Conservation (phyloP, 1,139 yeast species). For the Casaregolazyma suthepensis region DNA sequence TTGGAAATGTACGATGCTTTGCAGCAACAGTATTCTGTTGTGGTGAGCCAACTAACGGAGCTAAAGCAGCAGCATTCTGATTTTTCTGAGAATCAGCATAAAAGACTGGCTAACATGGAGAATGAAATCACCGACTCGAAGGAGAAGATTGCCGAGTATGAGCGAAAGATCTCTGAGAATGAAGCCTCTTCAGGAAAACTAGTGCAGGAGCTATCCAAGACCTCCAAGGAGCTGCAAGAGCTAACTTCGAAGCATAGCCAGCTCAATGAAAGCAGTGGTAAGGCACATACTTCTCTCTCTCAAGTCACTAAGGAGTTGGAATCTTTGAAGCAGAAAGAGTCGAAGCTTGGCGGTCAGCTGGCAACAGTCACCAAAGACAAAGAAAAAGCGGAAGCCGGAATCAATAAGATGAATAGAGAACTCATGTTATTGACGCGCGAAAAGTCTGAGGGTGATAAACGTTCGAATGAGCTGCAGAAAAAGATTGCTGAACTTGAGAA, state of each 20-base stretch:
- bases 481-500: constrained; percentile 22
- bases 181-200: not conserved
- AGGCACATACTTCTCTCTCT: constrained; percentile 15
- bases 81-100: constrained; percentile 16
- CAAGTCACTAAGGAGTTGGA: constrained; percentile 19
- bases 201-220: constrained; percentile 2
- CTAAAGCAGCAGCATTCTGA: constrained; percentile 21
- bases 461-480: constrained; percentile 31
- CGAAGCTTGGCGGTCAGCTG: constrained; percentile 37
- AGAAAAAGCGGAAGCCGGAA: constrained; percentile 74
- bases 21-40: constrained; percentile 40
- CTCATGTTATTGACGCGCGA: constrained; percentile 59
- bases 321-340: constrained; percentile 31
- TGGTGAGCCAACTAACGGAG: constrained; percentile 29
- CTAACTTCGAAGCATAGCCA: constrained; percentile 12
- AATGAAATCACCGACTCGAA: constrained; percentile 13
- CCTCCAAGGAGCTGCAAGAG: constrained; percentile 14
- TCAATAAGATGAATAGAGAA: constrained; percentile 86
- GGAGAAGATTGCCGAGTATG: constrained; percentile 11
- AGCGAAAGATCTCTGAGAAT: constrained; percentile 8
- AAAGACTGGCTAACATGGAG: constrained; percentile 12
- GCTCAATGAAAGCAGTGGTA: constrained; percentile 15
- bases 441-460: constrained; percentile 48
- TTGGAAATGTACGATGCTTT: constrained; percentile 66
- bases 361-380: constrained; percentile 43